These are phyloP conservation scores for Umbilicaria muhlenbergii DNA, from an alignment of 495 filamentous ascomycete species.

Conservation along the genomic window DNA sequence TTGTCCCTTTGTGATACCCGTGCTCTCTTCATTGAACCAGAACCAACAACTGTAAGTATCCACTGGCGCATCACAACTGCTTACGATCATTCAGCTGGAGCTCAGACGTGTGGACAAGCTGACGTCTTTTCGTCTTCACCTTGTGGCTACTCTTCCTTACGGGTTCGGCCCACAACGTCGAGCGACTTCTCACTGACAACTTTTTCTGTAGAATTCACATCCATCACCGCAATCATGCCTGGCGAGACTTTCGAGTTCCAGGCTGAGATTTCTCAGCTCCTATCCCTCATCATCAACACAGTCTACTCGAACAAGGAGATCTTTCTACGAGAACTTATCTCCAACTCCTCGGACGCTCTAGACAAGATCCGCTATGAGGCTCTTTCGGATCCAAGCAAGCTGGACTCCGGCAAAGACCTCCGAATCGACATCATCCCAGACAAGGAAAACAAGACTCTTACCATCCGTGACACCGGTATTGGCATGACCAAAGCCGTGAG, in stretches of 20 bases:
- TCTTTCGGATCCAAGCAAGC: conserved; percentile 90
- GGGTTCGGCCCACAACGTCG: not conserved
- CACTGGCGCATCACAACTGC: no score
- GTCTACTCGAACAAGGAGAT: conserved; percentile 99
- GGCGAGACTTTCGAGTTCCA: conserved; percentile 96
- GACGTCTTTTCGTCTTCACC: not conserved
- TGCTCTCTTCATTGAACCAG: no score
- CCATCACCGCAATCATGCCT: conserved; percentile 48
- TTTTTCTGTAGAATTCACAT: not conserved
- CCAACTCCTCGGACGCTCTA: conserved; percentile 94
- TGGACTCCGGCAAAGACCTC: conserved; percentile 92
- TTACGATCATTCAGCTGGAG: no score
- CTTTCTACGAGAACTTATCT: conserved; percentile 94
- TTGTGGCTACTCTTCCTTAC: not conserved
- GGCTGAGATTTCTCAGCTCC: conserved; percentile 99
- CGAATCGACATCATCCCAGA: conserved; percentile 96
- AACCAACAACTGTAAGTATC: no score
- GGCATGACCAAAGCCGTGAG: conserved; percentile 99
- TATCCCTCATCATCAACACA: conserved; percentile 98
- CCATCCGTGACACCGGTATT: conserved; percentile 93
- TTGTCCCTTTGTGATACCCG: no score
- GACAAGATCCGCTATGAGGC: conserved; percentile 99
- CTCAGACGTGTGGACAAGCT: no score
- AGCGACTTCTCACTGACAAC: not conserved
- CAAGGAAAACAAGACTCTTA: conserved; percentile 92